phyloP scores from a whole-genome alignment of 1,139 yeast species.

The Saccharomyces hybrid region DNA sequence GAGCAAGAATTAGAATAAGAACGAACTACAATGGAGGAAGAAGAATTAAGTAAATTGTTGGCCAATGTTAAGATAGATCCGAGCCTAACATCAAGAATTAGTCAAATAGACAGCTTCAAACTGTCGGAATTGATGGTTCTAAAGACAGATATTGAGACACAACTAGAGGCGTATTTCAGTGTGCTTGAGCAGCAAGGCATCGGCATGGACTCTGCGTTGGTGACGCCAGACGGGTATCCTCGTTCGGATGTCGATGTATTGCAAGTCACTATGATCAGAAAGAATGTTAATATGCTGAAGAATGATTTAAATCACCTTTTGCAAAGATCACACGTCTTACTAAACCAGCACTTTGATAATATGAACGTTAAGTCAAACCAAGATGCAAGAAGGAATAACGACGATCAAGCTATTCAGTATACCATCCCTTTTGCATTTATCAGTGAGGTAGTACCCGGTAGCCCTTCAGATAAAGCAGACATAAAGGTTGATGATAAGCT shows the following conservation, averaged over 20 bases:
- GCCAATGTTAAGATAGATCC: not conserved
- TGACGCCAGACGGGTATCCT: conserved; percentile 77
- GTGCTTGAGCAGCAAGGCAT: conserved; percentile 33
- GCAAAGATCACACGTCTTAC: conserved; percentile 40
- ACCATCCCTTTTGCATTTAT: conserved; percentile 53
- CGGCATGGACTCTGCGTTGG: conserved; percentile 57
- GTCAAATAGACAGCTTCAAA: not conserved
- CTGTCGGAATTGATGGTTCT: conserved; percentile 6
- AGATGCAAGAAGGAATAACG: not conserved
- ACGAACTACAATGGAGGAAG: not conserved
- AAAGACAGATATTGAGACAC: conserved; percentile 18
- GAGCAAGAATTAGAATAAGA: not conserved
- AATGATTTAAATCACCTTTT: conserved; percentile 58
- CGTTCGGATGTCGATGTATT: conserved; percentile 75
- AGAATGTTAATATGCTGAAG: conserved; percentile 55
- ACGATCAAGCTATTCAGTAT: not conserved
- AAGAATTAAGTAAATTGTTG: not conserved
- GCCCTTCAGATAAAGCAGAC: conserved; percentile 45
- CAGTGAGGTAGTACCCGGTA: conserved; percentile 38
- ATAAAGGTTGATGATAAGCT: conserved; percentile 42
- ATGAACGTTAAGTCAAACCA: not conserved
- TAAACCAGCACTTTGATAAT: conserved; percentile 39
- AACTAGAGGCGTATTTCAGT: conserved; percentile 14
- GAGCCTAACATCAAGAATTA: not conserved
- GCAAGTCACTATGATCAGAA: conserved; percentile 53